Evolutionary conservation across 2,329 filamentous ascomycete genomes (phyloP).

Genomic region (Aschersonia sp.): DNA sequence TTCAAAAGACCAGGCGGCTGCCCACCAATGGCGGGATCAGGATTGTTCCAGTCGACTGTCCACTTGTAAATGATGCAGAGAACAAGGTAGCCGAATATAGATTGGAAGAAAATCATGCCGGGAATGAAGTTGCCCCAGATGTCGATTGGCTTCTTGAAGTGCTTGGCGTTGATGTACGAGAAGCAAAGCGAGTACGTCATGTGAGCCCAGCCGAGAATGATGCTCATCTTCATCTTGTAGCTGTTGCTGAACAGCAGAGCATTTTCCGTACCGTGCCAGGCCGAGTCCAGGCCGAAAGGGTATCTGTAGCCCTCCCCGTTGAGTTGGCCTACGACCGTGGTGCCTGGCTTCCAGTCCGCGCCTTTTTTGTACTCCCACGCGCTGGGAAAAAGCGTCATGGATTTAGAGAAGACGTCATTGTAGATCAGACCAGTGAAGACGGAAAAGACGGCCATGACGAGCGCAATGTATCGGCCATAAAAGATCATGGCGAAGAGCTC

Average conservation of each 20-base stretch:
- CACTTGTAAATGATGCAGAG: conserved; percentile 96
- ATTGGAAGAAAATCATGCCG: conserved; percentile 99
- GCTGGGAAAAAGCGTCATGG: conserved; percentile 75
- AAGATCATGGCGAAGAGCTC: conserved; percentile 98
- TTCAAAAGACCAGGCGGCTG: conserved; percentile 81
- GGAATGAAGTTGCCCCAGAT: conserved; percentile 96
- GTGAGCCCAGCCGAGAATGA: conserved; percentile 90
- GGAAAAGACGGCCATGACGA: conserved; percentile 96
- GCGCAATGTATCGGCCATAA: conserved; percentile 95
- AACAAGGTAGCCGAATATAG: conserved; percentile 93
- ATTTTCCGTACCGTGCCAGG: conserved; percentile 94
- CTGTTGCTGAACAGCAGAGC: conserved; percentile 93
- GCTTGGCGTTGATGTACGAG: conserved; percentile 80
- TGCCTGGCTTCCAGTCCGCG: conserved; percentile 47
- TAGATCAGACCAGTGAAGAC: conserved; percentile 96
- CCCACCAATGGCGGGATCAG: conserved; percentile 23
- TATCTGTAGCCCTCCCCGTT: conserved; percentile 65
- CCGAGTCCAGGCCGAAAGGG: conserved; percentile 89
- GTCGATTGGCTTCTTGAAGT: conserved; percentile 90
- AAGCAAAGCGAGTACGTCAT: conserved; percentile 98
- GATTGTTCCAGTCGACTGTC: conserved; percentile 66
- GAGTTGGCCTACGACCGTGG: conserved; percentile 51
- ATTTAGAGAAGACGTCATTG: conserved; percentile 93
- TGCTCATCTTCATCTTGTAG: conserved; percentile 99
- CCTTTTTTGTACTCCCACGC: conserved; percentile 73